Evolutionary conservation across 2,329 filamentous ascomycete genomes (phyloP).

Genomic region (Cercospora brassicicola): DNA sequence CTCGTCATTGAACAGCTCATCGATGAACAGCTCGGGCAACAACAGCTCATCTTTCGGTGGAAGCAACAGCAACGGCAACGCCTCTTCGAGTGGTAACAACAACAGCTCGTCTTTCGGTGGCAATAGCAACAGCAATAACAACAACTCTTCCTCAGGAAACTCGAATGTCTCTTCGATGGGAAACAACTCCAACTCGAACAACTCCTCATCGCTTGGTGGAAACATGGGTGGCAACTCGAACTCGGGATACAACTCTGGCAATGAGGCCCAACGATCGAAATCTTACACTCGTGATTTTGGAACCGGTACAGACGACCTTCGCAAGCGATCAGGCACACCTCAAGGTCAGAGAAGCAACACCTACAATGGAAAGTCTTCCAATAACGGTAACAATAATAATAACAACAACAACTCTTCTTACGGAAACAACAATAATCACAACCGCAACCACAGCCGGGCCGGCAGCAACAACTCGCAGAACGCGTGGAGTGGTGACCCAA

Average conservation of each 20-base stretch:
- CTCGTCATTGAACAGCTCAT: slow-evolving; percentile 2
- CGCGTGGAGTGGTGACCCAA: slow-evolving; percentile 4
- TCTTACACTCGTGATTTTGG: slow-evolving; percentile 18
- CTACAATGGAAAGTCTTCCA: slow-evolving; percentile 8
- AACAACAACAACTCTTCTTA: background rate
- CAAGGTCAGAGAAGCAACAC: slow-evolving; percentile 6
- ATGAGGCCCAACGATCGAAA: slow-evolving; percentile 11
- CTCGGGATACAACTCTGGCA: slow-evolving; percentile 12
- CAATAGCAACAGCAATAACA: background rate
- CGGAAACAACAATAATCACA: background rate
- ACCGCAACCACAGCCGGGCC: slow-evolving; percentile 9
- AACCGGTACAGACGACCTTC: slow-evolving; percentile 15
- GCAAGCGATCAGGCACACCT: slow-evolving; percentile 9
- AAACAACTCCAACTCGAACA: slow-evolving; percentile 2
- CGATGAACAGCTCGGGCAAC: background rate
- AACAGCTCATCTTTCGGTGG: slow-evolving; percentile 9
- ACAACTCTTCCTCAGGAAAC: slow-evolving; percentile 4
- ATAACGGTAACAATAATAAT: slow-evolving; percentile 2
- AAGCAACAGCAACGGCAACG: background rate
- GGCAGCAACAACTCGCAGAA: slow-evolving; percentile 12
- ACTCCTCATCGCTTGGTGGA: background rate
- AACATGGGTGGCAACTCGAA: background rate
- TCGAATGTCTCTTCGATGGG: slow-evolving; percentile 4
- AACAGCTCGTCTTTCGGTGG: slow-evolving; percentile 4
- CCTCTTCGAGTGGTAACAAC: background rate